Conservation (phyloP, 208 protist genomes). For the Leishmania braziliensis region DNA sequence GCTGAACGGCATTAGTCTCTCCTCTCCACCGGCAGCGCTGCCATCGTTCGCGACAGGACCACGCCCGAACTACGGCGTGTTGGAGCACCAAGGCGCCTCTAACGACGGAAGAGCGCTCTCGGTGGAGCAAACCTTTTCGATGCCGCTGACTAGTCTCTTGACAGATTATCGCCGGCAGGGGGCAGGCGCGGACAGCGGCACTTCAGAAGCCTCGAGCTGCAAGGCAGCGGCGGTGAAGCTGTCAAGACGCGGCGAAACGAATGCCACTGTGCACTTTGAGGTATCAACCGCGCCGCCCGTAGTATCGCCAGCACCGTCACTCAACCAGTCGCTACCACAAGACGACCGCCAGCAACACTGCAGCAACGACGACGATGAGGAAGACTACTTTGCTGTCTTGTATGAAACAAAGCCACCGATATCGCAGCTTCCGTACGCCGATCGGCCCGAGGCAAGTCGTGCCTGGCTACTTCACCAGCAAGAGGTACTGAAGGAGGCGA, state of each 20-base stretch:
- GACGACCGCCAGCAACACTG: not conserved
- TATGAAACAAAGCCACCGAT: not conserved
- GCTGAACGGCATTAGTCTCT: not conserved
- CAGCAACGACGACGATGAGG: not conserved
- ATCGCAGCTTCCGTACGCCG: not conserved
- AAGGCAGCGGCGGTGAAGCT: not conserved
- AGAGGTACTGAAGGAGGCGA: slow-evolving; percentile 59
- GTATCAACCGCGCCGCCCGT: not conserved
- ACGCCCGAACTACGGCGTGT: not conserved
- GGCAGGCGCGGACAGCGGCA: not conserved
- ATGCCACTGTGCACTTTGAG: slow-evolving; percentile 2
- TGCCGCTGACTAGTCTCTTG: slow-evolving; percentile 4
- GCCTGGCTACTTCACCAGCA: slow-evolving; percentile 47
- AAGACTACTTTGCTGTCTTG: slow-evolving; percentile 8
- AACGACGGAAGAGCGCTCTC: not conserved
- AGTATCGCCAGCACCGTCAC: not conserved
- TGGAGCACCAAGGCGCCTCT: not conserved
- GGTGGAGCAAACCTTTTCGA: not conserved
- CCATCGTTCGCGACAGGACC: slow-evolving; percentile 4
- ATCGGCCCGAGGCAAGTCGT: slow-evolving; percentile 8
- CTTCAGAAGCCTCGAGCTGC: not conserved
- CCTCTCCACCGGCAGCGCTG: not conserved
- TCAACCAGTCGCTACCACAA: not conserved
- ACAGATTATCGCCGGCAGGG: not conserved
- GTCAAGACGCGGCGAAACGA: not conserved